Conservation (phyloP, 768 basidiomycete genomes). For the Solioccasus polychromus region DNA sequence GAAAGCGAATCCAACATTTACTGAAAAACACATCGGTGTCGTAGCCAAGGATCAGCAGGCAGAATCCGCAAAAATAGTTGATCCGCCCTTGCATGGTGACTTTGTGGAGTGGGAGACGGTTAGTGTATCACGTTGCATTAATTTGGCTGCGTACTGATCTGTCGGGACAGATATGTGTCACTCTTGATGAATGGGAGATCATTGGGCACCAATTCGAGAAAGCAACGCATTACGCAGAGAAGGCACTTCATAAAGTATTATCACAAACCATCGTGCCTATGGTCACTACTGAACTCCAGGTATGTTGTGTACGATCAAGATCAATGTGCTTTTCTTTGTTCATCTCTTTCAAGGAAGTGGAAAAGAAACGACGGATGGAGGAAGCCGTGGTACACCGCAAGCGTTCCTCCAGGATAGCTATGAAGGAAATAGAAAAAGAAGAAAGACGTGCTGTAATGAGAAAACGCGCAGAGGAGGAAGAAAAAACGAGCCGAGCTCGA, state of each 20-base stretch:
- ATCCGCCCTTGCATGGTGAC: slow-evolving; percentile 39
- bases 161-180: slow-evolving; percentile 69
- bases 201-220: slow-evolving; percentile 73
- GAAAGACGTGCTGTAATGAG: slow-evolving; percentile 60
- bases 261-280: slow-evolving; percentile 64
- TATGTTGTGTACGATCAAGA: slow-evolving; percentile 29
- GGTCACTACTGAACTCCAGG: slow-evolving; percentile 67
- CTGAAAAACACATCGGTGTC: background rate
- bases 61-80: background rate
- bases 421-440: slow-evolving; percentile 78
- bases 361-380: slow-evolving; percentile 60
- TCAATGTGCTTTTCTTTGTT: background rate
- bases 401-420: slow-evolving; percentile 84
- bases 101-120: slow-evolving; percentile 95
- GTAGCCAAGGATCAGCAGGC: slow-evolving; percentile 6
- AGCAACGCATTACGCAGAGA: slow-evolving; percentile 77
- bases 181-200: slow-evolving; percentile 81
- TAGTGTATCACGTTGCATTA: slow-evolving; percentile 23
- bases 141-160: background rate
- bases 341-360: slow-evolving; percentile 49
- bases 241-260: slow-evolving; percentile 69
- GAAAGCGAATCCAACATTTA: background rate
- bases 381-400: slow-evolving; percentile 83
- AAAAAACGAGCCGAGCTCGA: slow-evolving; percentile 61
- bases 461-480: slow-evolving; percentile 62